Conservation (phyloP, 2,329 filamentous ascomycete species). For the Colletotrichum kahawae region DNA sequence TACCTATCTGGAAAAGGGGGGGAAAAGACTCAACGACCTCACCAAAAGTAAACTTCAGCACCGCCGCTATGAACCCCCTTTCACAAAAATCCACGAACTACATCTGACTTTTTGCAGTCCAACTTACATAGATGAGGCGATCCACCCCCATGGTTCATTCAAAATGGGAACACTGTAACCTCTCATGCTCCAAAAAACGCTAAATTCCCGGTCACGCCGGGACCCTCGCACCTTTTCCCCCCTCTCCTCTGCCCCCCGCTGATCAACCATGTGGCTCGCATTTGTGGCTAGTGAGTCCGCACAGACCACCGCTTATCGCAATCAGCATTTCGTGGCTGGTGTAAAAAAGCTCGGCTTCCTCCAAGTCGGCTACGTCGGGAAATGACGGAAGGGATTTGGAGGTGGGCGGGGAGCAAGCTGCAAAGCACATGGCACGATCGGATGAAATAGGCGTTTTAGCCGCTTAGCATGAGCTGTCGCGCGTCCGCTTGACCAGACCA, state of each 20-base stretch:
- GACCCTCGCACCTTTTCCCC: not conserved
- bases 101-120: not conserved
- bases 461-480: not conserved
- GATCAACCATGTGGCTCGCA: too few species aligned
- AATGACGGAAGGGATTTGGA: constrained; percentile 3
- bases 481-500: not conserved
- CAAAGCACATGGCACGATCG: not conserved
- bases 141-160: not conserved
- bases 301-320: not conserved
- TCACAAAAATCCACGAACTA: fast-evolving
- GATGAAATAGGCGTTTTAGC: not conserved
- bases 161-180: not conserved
- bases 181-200: not conserved
- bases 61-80: not conserved
- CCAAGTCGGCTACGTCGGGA: constrained; percentile 14
- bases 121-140: fast-evolving
- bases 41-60: not conserved
- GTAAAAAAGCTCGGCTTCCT: not conserved
- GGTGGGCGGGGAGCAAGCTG: not conserved
- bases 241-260: not conserved
- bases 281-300: too few species aligned
- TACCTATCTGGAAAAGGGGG: not conserved
- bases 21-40: not conserved
- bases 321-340: not conserved
- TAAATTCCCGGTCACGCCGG: not conserved